Base-by-base conservation (phyloP, 2,329 filamentous ascomycete genomes). In the Colletotrichum sp. region DNA sequence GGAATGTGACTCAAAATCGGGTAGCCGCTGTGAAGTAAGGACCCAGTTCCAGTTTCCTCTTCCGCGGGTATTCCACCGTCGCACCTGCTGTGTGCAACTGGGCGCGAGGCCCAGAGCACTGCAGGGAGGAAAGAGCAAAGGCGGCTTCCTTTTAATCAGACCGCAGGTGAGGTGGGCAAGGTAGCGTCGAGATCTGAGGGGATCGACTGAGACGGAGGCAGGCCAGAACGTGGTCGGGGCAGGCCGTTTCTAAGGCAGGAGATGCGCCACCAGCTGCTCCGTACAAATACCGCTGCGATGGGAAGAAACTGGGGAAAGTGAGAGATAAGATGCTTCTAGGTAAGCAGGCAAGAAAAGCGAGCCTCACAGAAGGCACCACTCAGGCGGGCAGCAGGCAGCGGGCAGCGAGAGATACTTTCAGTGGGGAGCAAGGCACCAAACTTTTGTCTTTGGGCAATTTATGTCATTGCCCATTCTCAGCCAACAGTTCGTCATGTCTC, bases 401-500 rank as follows among this genome's bases (percentile, higher is more conserved):
- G 32, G 61, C 61, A 26, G 70, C 34, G 60, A 52, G 43, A 52
- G 30, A 28, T 30, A 64, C 36, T 39, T 43, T 28, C 43, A 32
- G 68, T 55, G 39, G 57, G 55, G 68, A 32, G 39, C 48, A 32
- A 34, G 59, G 68, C 36, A 52, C 52, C 64, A 65, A 68, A 73
- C 70, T 69, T 75, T 76, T 65, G 57, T 57, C 60, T 64, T 76
- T 64, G 63, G 64, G 30, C 65, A 67, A 52, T 63, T 72, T 63
- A 75, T 77, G 75, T 76, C 72, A 75, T 74, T 65, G 39, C 43
- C 65, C 69, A 68, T 68, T 70, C 61, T 67, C 65, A 68, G 69
- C 76, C 76, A 76, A 78, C 76, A 74, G 68, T 74, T 77, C 76
- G 76, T 78, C 76, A 77, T 78, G 26, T 21, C 36, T 75, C 67